phyloP scores from a whole-genome alignment of 179 eudicot species.

The Sideroxylon spinosum region DNA sequence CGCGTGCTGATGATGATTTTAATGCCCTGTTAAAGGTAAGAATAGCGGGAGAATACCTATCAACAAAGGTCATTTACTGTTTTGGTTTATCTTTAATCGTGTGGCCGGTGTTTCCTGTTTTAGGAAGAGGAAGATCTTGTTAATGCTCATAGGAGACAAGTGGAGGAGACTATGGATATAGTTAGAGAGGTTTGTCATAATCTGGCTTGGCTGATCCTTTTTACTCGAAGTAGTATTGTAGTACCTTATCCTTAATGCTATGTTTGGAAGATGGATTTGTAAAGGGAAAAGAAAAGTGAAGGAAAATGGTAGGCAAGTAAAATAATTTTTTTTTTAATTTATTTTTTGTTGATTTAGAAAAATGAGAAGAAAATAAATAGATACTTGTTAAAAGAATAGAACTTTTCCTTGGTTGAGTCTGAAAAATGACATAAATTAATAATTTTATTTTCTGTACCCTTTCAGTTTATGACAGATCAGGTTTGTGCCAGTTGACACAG shows the following conservation, averaged over 20 bases:
- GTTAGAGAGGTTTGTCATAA: conserved; percentile 68
- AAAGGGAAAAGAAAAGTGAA: no score
- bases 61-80: neutral
- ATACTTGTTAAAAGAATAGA: no score
- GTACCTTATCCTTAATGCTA: neutral
- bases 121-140: conserved; percentile 98
- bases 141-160: conserved; percentile 75
- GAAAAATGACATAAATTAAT: no score
- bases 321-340: no score
- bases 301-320: no score
- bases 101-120: conserved; percentile 10
- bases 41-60: neutral
- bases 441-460: no score
- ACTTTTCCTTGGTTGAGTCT: no score
- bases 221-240: neutral
- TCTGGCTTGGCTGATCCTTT: neutral
- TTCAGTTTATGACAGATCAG: neutral
- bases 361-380: no score
- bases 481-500: neutral
- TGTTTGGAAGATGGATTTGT: no score
- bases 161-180: conserved; percentile 90
- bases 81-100: no score
- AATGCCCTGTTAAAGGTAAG: conserved; percentile 62
- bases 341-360: no score
- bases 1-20: conserved; percentile 59